Percentiles rank a stretch among this genome's conserved stretches.
Evolutionary conservation across 2,329 filamentous ascomycete species (phyloP).

Genomic region (Diaporthe amygdali): DNA sequence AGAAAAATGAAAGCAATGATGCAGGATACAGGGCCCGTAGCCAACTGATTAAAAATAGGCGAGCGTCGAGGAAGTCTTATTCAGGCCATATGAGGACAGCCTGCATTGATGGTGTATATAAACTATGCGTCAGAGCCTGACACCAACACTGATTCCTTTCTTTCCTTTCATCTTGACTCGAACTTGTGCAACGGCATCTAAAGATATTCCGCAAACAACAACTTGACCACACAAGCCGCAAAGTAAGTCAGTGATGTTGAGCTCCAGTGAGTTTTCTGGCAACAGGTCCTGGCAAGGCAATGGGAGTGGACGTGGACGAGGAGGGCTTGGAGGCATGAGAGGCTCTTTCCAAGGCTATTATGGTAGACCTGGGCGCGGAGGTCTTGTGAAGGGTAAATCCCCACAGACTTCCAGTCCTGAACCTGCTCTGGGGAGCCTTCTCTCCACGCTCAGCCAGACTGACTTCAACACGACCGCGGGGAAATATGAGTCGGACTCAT

Average conservation of each 20-base stretch:
- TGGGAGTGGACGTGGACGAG: not conserved
- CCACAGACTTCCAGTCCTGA: constrained; percentile 2
- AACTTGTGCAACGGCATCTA: not conserved
- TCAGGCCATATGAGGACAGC: too few species aligned
- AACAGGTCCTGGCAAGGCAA: not conserved
- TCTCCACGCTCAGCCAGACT: constrained; percentile 20
- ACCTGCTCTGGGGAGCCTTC: constrained; percentile 30
- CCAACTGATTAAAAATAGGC: not conserved
- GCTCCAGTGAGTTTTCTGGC: not conserved
- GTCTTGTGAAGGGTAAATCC: not conserved
- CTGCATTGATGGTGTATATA: not conserved
- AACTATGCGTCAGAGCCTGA: not conserved
- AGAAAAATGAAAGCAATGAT: not conserved
- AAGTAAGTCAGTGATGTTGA: not conserved
- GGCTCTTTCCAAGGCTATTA: not conserved
- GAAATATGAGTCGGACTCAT: constrained; percentile 24
- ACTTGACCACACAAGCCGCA: too few species aligned
- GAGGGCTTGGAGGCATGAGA: not conserved
- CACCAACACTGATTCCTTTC: not conserved
- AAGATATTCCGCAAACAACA: not conserved
- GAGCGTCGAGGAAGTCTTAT: not conserved
- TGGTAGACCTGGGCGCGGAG: not conserved
- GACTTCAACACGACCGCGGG: constrained; percentile 28
- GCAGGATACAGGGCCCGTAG: not conserved
- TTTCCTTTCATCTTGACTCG: not conserved